A percentile compares a stretch with the other conserved stretches of the same genome.
Evolutionary conservation across 495 filamentous ascomycete species (phyloP).

Genomic region (Xylaria scruposa): DNA sequence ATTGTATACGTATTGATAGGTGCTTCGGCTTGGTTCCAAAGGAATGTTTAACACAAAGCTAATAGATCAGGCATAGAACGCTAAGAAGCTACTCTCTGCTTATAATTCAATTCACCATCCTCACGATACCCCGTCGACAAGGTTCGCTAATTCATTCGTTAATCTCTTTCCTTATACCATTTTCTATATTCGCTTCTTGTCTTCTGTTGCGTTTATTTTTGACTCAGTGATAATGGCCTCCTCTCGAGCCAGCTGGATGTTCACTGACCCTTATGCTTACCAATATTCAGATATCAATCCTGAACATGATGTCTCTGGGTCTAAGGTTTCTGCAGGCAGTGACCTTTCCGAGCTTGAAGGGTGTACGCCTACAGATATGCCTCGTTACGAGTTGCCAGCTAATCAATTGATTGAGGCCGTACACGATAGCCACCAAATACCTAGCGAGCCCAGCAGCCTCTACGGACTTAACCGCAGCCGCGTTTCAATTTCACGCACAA

Average conservation of each 20-base stretch:
- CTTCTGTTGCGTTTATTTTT: not conserved
- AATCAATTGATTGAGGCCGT: not conserved
- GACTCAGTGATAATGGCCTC: slow-evolving; percentile 6
- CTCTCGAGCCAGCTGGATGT: slow-evolving; percentile 7
- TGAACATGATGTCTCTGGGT: not conserved
- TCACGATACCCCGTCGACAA: not conserved
- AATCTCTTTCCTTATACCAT: not conserved
- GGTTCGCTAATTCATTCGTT: not conserved
- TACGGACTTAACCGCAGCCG: not conserved
- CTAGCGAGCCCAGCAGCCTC: not conserved
- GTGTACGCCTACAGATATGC: not conserved
- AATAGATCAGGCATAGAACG: not conserved
- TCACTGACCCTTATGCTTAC: slow-evolving; percentile 23
- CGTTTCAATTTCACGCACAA: not conserved
- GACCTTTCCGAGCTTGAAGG: not conserved
- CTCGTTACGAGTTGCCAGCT: not conserved
- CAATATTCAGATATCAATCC: slow-evolving; percentile 7
- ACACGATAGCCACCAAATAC: not conserved
- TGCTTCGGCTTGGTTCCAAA: not conserved
- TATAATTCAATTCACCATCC: not conserved
- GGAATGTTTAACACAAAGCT: not conserved
- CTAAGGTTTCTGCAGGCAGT: not conserved
- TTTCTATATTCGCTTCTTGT: not conserved
- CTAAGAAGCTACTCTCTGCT: not conserved
- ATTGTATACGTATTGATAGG: not conserved